Conservation (phyloP, 768 basidiomycete species). For the Rhizopogon vulgaris region DNA sequence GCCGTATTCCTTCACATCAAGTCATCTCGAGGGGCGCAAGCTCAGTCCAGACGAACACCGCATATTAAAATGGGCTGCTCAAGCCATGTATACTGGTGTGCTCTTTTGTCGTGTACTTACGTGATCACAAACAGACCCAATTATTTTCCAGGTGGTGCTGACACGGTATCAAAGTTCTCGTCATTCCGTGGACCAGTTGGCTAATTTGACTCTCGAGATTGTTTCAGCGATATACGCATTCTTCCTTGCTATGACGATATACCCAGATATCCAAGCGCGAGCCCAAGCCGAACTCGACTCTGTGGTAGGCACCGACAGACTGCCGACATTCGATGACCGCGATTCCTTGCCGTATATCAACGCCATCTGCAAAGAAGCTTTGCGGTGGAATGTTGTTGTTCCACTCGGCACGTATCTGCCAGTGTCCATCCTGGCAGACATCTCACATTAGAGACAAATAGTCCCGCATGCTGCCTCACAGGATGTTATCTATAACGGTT, state of each 20-base stretch:
- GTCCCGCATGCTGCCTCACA: slow-evolving; percentile 9
- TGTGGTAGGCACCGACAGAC: slow-evolving; percentile 6
- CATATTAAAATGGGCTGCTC: slow-evolving; percentile 10
- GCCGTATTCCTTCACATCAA: slow-evolving; percentile 10
- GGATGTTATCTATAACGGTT: slow-evolving; percentile 15
- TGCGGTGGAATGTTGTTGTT: too few species aligned
- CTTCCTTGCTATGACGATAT: slow-evolving; percentile 14
- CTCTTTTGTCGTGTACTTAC: neutral
- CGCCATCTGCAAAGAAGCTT: slow-evolving; percentile 11
- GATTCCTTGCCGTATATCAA: slow-evolving; percentile 12
- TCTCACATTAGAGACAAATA: neutral
- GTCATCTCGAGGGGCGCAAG: slow-evolving; percentile 3
- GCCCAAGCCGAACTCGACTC: slow-evolving; percentile 12
- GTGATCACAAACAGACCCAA: neutral
- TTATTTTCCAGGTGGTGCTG: slow-evolving; percentile 17
- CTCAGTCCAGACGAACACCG: slow-evolving; percentile 8
- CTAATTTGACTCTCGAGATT: slow-evolving; percentile 10
- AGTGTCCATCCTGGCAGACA: too few species aligned
- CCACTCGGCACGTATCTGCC: slow-evolving; percentile 1
- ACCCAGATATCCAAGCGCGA: slow-evolving; percentile 3
- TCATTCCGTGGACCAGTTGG: slow-evolving; percentile 13
- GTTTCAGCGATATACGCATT: slow-evolving; percentile 8
- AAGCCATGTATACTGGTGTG: slow-evolving; percentile 13
- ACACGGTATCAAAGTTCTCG: slow-evolving; percentile 7
- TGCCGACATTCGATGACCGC: slow-evolving; percentile 9